phyloP scores from a whole-genome alignment of 768 basidiomycete genomes.

The Butyriboletus loyo region DNA sequence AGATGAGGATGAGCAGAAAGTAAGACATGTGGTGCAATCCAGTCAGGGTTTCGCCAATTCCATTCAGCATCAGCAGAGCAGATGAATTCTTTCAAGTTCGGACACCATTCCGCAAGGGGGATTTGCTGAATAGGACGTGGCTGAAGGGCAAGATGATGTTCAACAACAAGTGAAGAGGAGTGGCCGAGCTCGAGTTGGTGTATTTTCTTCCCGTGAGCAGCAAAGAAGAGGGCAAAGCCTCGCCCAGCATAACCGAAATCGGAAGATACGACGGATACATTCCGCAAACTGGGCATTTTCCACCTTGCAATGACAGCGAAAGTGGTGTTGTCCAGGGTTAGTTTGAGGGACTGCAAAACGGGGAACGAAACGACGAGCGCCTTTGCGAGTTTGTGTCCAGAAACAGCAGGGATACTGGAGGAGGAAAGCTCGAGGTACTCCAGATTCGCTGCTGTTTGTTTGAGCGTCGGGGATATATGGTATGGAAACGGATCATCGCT shows the following conservation, averaged over 20 bases:
- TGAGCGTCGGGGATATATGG: conserved; percentile 52
- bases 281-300: conserved; percentile 60
- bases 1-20: conserved; percentile 61
- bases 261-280: conserved; percentile 65
- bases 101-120: conserved; percentile 66
- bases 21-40: conserved; percentile 76
- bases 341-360: conserved; percentile 62
- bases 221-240: conserved; percentile 66
- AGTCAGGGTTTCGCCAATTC: conserved; percentile 77
- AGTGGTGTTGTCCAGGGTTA: conserved; percentile 68
- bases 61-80: conserved; percentile 77
- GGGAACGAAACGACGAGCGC: conserved; percentile 44
- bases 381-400: conserved; percentile 24
- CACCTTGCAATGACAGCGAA: conserved; percentile 65
- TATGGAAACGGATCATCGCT: conserved; percentile 57
- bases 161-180: conserved; percentile 61
- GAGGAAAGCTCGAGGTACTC: conserved; percentile 70
- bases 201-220: conserved; percentile 59
- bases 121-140: conserved; percentile 36
- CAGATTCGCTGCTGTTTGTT: conserved; percentile 49
- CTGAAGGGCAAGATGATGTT: conserved; percentile 58
- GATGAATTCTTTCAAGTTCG: conserved; percentile 65
- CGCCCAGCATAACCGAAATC: conserved; percentile 68
- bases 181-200: conserved; percentile 71
- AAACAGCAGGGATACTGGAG: conserved; percentile 45